Conservation (phyloP, 305 asterid species). For the Withania somnifera region DNA sequence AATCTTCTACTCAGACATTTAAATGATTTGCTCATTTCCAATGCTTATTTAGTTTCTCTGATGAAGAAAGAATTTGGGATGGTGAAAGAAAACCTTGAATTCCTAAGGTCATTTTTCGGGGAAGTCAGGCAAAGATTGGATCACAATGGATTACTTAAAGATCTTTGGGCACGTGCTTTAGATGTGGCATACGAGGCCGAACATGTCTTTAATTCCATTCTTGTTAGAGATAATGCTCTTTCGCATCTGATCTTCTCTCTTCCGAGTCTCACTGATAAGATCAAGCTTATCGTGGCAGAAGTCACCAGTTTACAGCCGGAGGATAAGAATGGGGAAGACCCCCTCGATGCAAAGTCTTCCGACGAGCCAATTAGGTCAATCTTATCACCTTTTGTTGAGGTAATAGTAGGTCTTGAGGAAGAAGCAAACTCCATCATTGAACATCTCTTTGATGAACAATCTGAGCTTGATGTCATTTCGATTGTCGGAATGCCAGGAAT, state of each 20-base stretch:
- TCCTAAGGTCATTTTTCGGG: neutral
- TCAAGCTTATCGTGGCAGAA: neutral
- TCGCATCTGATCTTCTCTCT: neutral
- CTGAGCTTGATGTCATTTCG: neutral
- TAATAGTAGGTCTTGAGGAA: neutral
- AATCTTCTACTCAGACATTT: neutral
- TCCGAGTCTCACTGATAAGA: neutral
- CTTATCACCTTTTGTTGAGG: neutral
- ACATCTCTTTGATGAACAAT: neutral
- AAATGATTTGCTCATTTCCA: neutral
- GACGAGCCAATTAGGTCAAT: neutral
- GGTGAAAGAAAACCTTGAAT: neutral
- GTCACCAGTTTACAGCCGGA: neutral
- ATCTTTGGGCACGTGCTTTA: neutral
- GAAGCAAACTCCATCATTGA: neutral
- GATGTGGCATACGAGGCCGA: neutral
- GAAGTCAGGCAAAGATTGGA: neutral
- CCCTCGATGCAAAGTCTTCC: neutral
- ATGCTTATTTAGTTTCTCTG: neutral
- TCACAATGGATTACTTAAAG: neutral
- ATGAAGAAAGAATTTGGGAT: neutral
- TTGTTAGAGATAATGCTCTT: neutral
- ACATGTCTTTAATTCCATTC: neutral
- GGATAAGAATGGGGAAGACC: neutral
- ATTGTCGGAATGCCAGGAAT: slow-evolving; percentile 1